A percentile compares a stretch with the other conserved stretches of the same genome.
These are phyloP conservation scores for Paraconiothyrium sp. DNA, from an alignment of 2,329 filamentous ascomycete species.

Conservation along the genomic window DNA sequence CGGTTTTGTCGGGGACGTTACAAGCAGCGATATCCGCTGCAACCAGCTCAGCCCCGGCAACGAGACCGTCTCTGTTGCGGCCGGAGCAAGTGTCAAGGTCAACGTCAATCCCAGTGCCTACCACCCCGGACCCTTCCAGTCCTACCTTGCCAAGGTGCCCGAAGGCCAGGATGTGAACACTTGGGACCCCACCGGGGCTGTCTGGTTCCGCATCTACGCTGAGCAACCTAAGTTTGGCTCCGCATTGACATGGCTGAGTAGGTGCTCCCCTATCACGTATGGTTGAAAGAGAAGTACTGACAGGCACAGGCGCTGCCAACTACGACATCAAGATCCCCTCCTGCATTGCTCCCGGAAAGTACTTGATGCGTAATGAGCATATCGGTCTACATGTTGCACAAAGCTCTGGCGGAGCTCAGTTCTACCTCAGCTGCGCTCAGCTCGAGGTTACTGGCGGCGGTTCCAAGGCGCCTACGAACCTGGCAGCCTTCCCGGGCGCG, in stretches of 20 bases:
- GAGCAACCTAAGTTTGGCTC: conserved; percentile 20
- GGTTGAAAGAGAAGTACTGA: not conserved
- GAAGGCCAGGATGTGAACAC: conserved; percentile 24
- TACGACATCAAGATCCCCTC: conserved; percentile 12
- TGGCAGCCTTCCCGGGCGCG: conserved; percentile 59
- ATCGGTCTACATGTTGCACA: conserved; percentile 8
- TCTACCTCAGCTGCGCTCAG: conserved; percentile 30
- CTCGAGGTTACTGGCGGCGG: conserved; percentile 24
- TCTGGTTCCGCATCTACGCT: conserved; percentile 36
- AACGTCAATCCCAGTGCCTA: conserved; percentile 24
- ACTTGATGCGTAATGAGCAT: conserved; percentile 16
- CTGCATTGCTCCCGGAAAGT: conserved; percentile 12
- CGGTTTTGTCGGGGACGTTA: conserved; percentile 33
- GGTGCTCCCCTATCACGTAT: not conserved
- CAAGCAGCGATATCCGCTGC: conserved; percentile 33
- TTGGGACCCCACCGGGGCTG: conserved; percentile 29
- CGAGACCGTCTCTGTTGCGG: conserved; percentile 14
- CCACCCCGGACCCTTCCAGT: conserved; percentile 34
- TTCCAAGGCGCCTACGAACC: conserved; percentile 44
- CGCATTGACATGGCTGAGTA: conserved; percentile 9
- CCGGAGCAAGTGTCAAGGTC: conserved; percentile 31
- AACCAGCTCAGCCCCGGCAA: conserved; percentile 15
- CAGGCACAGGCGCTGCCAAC: conserved; percentile 4
- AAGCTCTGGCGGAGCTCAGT: conserved; percentile 37
- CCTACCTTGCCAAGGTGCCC: conserved; percentile 39